These are phyloP conservation scores for Aquilaria yunnanensis DNA, from an alignment of 345 rosid species.

Conservation along the genomic window DNA sequence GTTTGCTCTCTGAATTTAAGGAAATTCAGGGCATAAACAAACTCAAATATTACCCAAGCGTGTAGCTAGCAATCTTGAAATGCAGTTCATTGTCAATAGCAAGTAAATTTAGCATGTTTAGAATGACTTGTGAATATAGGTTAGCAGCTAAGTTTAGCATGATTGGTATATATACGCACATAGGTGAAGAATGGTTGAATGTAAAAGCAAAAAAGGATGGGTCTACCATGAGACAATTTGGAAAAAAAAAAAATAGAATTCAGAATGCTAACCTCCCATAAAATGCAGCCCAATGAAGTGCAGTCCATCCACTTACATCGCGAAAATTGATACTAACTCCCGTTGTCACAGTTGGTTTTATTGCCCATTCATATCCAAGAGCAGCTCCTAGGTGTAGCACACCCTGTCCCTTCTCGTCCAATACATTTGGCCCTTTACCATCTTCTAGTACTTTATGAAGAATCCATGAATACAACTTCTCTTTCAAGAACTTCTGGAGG, in stretches of 20 bases:
- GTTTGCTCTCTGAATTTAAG: slow-evolving; percentile 69
- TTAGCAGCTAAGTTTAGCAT: no score
- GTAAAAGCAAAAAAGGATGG: not conserved
- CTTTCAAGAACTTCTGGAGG: slow-evolving; percentile 47
- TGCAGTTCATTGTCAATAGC: no score
- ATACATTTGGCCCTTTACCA: slow-evolving; percentile 65
- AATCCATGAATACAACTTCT: slow-evolving; percentile 69
- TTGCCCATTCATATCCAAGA: slow-evolving; percentile 89
- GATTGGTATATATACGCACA: no score
- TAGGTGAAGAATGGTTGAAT: no score
- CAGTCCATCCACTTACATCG: slow-evolving; percentile 90
- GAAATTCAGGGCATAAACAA: not conserved
- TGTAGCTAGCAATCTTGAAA: no score
- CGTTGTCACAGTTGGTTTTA: slow-evolving; percentile 57
- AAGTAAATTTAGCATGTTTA: no score
- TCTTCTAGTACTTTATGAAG: slow-evolving; percentile 61
- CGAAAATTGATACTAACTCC: slow-evolving; percentile 88
- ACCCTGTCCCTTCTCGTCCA: slow-evolving; percentile 79
- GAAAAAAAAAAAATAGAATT: slow-evolving; percentile 7
- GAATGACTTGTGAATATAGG: no score
- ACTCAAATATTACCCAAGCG: no score
- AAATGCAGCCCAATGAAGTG: slow-evolving; percentile 94
- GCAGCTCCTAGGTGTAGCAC: slow-evolving; percentile 77
- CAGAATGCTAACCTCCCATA: slow-evolving; percentile 65
- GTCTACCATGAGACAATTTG: no score